These are phyloP conservation scores for Citrus sp. DNA, from an alignment of 345 rosid species.

Conservation along the genomic window DNA sequence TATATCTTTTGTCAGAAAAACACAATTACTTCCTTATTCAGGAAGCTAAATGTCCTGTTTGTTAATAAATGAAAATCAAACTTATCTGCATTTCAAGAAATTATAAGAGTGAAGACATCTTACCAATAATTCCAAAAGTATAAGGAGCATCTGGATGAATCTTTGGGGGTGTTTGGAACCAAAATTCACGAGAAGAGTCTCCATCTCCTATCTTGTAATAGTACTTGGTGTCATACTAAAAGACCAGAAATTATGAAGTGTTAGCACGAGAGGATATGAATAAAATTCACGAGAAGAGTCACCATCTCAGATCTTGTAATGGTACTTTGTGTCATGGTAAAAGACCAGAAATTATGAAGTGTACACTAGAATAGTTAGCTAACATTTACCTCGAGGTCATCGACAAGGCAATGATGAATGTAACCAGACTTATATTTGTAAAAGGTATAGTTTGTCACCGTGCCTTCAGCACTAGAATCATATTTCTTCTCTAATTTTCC, in stretches of 20 bases:
- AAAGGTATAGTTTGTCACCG: conserved; percentile 27
- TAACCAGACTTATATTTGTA: conserved; percentile 44
- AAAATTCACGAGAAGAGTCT: conserved; percentile 32
- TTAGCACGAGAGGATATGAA: neutral
- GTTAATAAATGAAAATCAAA: neutral
- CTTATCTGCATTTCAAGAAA: neutral
- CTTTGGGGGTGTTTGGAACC: conserved; percentile 44
- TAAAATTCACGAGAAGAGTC: neutral
- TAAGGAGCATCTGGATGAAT: conserved; percentile 39
- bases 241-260: neutral
- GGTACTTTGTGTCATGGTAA: conserved; percentile 40
- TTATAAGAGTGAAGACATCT: neutral
- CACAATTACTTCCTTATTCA: neutral
- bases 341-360: neutral
- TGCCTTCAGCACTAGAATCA: conserved; percentile 24
- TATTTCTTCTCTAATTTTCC: conserved; percentile 26
- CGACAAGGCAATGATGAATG: conserved; percentile 45
- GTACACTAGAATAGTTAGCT: neutral
- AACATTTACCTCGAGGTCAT: conserved; percentile 30
- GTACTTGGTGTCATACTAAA: conserved; percentile 41
- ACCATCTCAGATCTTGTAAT: conserved; percentile 30
- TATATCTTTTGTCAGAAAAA: neutral
- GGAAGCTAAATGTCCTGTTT: neutral
- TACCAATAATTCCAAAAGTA: conserved; percentile 45
- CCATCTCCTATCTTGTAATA: conserved; percentile 34